Percentiles rank a stretch among this genome's conserved stretches.
Evolutionary conservation across 352 stramenopile species (phyloP).

Genomic region (Pythium scleroteichum): DNA sequence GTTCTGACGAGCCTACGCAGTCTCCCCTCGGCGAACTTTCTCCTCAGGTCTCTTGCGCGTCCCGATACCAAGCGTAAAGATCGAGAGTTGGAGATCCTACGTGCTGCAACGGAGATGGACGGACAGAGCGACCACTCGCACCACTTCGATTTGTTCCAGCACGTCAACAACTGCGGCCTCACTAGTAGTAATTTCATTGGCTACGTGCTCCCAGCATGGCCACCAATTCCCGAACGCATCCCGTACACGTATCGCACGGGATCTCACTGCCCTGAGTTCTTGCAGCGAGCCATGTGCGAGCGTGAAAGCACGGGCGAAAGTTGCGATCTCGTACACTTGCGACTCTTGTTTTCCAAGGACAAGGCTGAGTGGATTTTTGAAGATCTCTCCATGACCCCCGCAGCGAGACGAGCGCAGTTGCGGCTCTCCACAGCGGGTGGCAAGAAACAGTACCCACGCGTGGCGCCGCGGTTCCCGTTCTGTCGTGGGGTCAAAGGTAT

Average conservation of each 20-base stretch:
- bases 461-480: slow-evolving; percentile 41
- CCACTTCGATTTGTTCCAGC: slow-evolving; percentile 45
- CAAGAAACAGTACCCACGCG: slow-evolving; percentile 11
- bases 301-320: slow-evolving; percentile 27
- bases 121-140: slow-evolving; percentile 28
- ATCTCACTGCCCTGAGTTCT: slow-evolving; percentile 54
- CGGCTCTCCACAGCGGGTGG: background rate
- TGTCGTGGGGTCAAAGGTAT: slow-evolving; percentile 33
- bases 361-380: slow-evolving; percentile 27
- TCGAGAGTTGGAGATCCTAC: slow-evolving; percentile 19
- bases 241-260: slow-evolving; percentile 63
- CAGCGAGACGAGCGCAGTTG: slow-evolving; percentile 8
- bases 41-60: slow-evolving; percentile 6
- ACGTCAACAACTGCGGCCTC: slow-evolving; percentile 26
- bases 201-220: slow-evolving; percentile 45
- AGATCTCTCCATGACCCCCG: slow-evolving; percentile 22
- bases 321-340: slow-evolving; percentile 51
- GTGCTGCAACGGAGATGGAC: slow-evolving; percentile 15
- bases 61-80: background rate
- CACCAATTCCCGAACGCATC: slow-evolving; percentile 40
- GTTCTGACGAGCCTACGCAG: slow-evolving; percentile 26
- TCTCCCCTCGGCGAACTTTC: slow-evolving; percentile 22
- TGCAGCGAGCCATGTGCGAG: slow-evolving; percentile 46
- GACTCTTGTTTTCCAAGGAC: slow-evolving; percentile 17
- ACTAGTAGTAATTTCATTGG: slow-evolving; percentile 12